Base-by-base conservation (phyloP, 352 stramenopile species). In the Pythium brassicae region DNA sequence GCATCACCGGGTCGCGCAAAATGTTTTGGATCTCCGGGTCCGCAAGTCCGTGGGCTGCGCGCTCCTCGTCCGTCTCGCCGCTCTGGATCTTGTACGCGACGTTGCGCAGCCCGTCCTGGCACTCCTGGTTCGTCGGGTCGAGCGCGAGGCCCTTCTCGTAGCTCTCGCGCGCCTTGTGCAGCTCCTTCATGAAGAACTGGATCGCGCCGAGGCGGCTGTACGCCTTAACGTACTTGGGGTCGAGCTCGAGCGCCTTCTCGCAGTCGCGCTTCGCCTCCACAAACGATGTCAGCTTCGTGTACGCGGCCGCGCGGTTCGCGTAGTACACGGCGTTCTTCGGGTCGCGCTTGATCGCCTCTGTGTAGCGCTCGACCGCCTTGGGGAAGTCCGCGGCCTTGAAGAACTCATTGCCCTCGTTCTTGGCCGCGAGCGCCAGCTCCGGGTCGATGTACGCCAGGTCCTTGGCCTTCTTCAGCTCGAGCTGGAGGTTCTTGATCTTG, bases 131-230 rank as follows among this genome's bases (percentile, higher is more conserved):
- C 51, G 85, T 83, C 32, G 92, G 74, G 65, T 99, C 97, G 25
- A 99, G 61, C 43, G 88, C 71, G 44, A 99, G 71, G 10, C 97
- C 97, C 60, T 97, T 94, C 62, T 98, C 88, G 76, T 99, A 99
- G 43, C 86, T 97, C 63, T 99, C 92, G 48, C 98, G 86, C 17
- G 96, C 96, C 77, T 99, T 99, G 88, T 99, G 97, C 78, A 98
- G 98, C 63, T 99, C 96, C 82, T 99, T 99, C 86, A 99, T 98
- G 61, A 99, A 96, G 61, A 99, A 97, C 78, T 99, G 95, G 69
- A 99, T 99, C 57, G 98, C 97, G 20, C 96, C 97, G 66, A 99
- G 97, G 40, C 97, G 95, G 26, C 89, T 95, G 81, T 97, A 99
- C 14, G 97, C 97, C 81, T 99, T 99, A 42, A 99, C 96, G 70